Base-by-base conservation (phyloP, 208 protist genomes). In the Histomonas meleagridis region DNA sequence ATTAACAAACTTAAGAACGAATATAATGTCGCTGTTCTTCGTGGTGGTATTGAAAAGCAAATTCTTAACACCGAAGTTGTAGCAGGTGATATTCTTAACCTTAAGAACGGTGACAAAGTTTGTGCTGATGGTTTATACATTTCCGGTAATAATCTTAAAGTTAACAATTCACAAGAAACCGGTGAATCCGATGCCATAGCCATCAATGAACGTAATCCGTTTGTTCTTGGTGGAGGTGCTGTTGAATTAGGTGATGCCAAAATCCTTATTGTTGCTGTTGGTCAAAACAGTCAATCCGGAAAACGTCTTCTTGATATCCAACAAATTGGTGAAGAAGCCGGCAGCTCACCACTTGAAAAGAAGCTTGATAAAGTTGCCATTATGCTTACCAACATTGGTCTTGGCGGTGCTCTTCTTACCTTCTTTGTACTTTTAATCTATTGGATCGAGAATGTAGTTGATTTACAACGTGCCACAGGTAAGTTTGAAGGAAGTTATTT, bases 51-150 rank as follows among this genome's bases (percentile, higher is more conserved):
- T 7, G 26, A 43, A 38, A 48, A 35, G 7, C 23, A 86, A 48
- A 51, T 86, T 28, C 3, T 43, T 16, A 32, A 40, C 7, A 86
- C 76, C 26, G 76, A 86, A 86, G 35, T 86, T n/a, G 46, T 86
- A 18, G 46, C 55, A 18, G 92, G 92, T 62, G 92, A 92, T 62
- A 86, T 92, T 35, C 49, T 92, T 28, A 70, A 70, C 12, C 53
- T 92, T 28, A 79, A 92, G 26, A 91, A 91, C 12, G 92, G 92
- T 3, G 72, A 92, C 32, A 38, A 28, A n/a, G 48, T 92, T 23
- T 65, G 60, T 21, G 92, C 92, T 35, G 92, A 92, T 53, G n/a
- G 92, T 26, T 18, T 86, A 1, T 86, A 43, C 26, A 86, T 86
- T 5, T 32, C 46, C 32, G 76, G 76, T n/a, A 40, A 40, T n/a